These are phyloP conservation scores for Colletotrichum zoysiae DNA, from an alignment of 2,329 filamentous ascomycete genomes.

Conservation along the genomic window DNA sequence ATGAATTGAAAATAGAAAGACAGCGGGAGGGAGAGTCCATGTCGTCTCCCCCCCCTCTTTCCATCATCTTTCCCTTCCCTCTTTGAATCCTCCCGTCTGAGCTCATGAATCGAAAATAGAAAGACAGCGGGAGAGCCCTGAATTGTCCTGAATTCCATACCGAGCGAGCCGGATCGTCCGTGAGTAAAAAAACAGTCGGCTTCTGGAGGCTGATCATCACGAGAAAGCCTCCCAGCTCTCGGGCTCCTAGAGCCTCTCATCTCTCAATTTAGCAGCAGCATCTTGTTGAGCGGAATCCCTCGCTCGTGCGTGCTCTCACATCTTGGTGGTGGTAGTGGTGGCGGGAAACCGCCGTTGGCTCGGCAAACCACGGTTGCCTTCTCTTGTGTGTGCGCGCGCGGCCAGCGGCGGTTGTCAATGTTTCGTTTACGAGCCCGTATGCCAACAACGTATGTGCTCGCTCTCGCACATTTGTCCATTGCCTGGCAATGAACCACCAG, in stretches of 20 bases:
- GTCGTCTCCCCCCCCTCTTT: too few species aligned
- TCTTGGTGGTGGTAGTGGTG: background rate
- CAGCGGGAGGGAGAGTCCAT: conserved; percentile 22
- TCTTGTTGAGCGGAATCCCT: conserved; percentile 9
- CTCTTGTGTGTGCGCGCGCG: conserved; percentile 26
- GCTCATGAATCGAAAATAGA: conserved; percentile 30
- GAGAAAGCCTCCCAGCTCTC: background rate
- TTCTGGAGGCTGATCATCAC: conserved; percentile 28
- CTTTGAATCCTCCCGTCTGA: too few species aligned
- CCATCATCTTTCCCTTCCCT: too few species aligned
- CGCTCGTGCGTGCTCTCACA: conserved; percentile 21
- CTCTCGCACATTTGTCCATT: background rate
- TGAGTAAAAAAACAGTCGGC: conserved; percentile 13
- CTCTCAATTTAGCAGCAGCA: conserved; percentile 18
- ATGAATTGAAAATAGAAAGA: conserved; percentile 31
- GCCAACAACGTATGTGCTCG: conserved; percentile 15
- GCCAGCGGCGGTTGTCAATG: conserved; percentile 22
- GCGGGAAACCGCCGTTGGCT: background rate
- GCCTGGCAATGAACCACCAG: background rate
- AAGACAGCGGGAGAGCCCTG: conserved; percentile 32
- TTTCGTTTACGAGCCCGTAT: conserved; percentile 22
- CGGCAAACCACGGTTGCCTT: conserved; percentile 14
- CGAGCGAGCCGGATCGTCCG: conserved; percentile 22
- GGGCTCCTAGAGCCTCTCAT: conserved; percentile 7
- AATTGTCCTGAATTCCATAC: conserved; percentile 39